These are phyloP conservation scores for Lentinula edodes DNA, from an alignment of 768 basidiomycete species.

Conservation along the genomic window DNA sequence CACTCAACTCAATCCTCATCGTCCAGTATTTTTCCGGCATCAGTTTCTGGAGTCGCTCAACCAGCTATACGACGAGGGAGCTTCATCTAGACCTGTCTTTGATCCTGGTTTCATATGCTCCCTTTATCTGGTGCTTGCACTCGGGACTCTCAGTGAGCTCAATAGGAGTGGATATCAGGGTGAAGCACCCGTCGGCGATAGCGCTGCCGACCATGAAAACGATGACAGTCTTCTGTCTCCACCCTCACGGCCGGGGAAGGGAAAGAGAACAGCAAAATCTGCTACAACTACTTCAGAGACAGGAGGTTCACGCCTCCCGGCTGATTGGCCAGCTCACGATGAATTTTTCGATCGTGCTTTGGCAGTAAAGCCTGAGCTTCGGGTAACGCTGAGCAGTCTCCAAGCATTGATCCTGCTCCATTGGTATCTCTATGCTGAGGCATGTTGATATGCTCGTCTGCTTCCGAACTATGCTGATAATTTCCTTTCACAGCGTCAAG, in stretches of 20 bases:
- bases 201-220: not conserved
- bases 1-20: constrained; percentile 68
- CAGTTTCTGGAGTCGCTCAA: constrained; percentile 64
- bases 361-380: constrained; percentile 73
- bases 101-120: constrained; percentile 80
- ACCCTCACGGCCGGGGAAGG: constrained; percentile 19
- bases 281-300: not conserved
- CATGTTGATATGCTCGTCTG: constrained; percentile 22
- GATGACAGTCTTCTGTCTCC: not conserved
- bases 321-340: constrained; percentile 74
- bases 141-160: constrained; percentile 79
- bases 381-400: constrained; percentile 76
- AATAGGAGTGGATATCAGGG: constrained; percentile 59
- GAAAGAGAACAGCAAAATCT: not conserved
- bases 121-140: constrained; percentile 69
- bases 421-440: constrained; percentile 89
- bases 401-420: constrained; percentile 82
- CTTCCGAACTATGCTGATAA: not conserved
- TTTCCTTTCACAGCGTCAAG: constrained; percentile 58
- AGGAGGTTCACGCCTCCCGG: constrained; percentile 30
- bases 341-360: constrained; percentile 82
- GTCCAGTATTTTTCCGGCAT: constrained; percentile 66
- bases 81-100: constrained; percentile 32
- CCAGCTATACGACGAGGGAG: constrained; percentile 57
- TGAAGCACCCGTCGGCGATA: constrained; percentile 22